Percentiles rank a stretch among this genome's conserved stretches.
Evolutionary conservation across 768 basidiomycete species (phyloP).

Genomic region (Boletus pseudopeckii): DNA sequence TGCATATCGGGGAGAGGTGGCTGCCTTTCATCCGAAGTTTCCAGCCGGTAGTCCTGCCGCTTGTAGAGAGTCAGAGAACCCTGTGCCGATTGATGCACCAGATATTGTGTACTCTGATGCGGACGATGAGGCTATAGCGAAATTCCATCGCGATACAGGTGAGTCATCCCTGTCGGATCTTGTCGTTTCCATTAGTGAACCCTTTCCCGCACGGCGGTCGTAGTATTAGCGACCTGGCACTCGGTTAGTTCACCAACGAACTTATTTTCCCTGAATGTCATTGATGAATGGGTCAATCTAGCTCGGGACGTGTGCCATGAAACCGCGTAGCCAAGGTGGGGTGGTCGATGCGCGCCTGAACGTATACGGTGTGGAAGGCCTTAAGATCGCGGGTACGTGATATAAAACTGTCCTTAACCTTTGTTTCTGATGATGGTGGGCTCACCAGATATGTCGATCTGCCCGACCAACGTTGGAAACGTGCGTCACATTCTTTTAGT

Average conservation of each 20-base stretch:
- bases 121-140: conserved; percentile 34
- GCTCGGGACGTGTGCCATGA: conserved; percentile 72
- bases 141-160: conserved; percentile 21
- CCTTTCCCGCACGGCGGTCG: not conserved
- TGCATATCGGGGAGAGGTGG: conserved; percentile 21
- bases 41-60: conserved; percentile 26
- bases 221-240: conserved; percentile 14
- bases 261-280: no score
- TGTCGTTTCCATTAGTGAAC: not conserved
- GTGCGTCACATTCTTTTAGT: conserved; percentile 1
- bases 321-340: conserved; percentile 52
- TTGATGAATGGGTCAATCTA: conserved; percentile 16
- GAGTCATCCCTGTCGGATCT: not conserved
- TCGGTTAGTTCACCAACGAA: conserved; percentile 3
- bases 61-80: conserved; percentile 13
- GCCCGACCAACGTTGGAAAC: conserved; percentile 24
- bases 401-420: no score
- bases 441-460: conserved; percentile 37
- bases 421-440: not conserved
- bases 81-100: conserved; percentile 26
- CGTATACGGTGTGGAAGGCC: conserved; percentile 55
- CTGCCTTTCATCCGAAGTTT: conserved; percentile 29
- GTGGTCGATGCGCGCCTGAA: conserved; percentile 61
- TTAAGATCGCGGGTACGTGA: conserved; percentile 57
- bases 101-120: conserved; percentile 33